These are phyloP conservation scores for Coelastrella sp. DNA, from an alignment of 139 green algal genomes.

Conservation along the genomic window DNA sequence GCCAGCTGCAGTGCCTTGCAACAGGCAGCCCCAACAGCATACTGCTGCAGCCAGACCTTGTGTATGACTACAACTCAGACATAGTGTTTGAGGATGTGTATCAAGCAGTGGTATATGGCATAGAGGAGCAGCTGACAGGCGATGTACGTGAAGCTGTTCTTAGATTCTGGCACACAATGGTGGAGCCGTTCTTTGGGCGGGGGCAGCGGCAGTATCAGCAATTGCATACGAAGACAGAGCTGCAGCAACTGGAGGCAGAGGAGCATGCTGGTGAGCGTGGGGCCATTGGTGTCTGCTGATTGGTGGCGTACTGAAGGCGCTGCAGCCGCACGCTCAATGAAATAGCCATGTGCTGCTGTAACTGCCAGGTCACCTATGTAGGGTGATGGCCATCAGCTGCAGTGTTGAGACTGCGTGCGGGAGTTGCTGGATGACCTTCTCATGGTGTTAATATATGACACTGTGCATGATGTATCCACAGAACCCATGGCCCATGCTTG, in stretches of 20 bases:
- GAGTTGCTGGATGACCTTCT: no score
- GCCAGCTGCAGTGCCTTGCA: constrained; percentile 54
- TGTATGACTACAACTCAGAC: constrained; percentile 73
- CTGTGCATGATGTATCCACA: no score
- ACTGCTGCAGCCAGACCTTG: constrained; percentile 75
- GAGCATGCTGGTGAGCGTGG: neutral
- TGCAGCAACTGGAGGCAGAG: constrained; percentile 38
- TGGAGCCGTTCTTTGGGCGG: constrained; percentile 94
- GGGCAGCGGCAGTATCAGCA: constrained; percentile 55
- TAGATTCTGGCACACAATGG: constrained; percentile 81
- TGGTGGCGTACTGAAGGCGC: no score
- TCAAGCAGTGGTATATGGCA: constrained; percentile 77
- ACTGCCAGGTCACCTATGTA: no score
- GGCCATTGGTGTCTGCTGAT: no score
- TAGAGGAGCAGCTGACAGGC: constrained; percentile 73
- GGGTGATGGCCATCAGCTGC: no score
- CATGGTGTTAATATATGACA: no score
- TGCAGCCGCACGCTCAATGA: no score
- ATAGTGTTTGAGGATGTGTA: constrained; percentile 83
- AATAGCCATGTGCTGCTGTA: no score
- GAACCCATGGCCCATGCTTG: no score
- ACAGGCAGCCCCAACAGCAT: constrained; percentile 55
- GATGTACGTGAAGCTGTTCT: constrained; percentile 64
- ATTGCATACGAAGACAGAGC: constrained; percentile 47
- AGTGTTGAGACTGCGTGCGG: no score